phyloP scores from a whole-genome alignment of 352 stramenopile genomes.

The Globisporangium barbulae region DNA sequence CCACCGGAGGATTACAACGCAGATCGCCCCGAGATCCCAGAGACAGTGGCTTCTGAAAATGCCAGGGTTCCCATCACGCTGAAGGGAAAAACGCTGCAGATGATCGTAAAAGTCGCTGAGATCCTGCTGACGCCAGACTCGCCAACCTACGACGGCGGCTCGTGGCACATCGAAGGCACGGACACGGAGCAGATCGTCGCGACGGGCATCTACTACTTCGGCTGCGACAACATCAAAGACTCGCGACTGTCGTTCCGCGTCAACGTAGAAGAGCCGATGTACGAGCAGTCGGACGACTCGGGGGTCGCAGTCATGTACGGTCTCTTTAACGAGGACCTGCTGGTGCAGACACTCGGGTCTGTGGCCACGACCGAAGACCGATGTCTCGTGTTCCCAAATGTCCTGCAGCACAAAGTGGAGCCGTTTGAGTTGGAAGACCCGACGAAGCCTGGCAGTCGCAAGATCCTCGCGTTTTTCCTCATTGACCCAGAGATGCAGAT shows the following conservation, averaged over 20 bases:
- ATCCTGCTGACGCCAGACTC: constrained; percentile 44
- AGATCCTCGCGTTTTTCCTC: constrained; percentile 51
- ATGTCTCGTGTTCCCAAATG: constrained; percentile 41
- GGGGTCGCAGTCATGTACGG: constrained; percentile 31
- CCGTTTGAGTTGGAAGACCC: constrained; percentile 39
- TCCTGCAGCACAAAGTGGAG: constrained; percentile 40
- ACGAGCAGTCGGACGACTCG: constrained; percentile 29
- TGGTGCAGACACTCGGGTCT: constrained; percentile 26
- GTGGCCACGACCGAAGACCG: constrained; percentile 23
- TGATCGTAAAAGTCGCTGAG: constrained; percentile 50
- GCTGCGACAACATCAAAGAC: constrained; percentile 38
- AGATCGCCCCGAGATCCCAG: constrained; percentile 16
- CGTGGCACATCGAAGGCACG: constrained; percentile 55
- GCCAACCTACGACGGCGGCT: constrained; percentile 32
- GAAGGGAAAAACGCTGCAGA: constrained; percentile 26
- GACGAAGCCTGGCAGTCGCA: constrained; percentile 29
- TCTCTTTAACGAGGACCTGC: constrained; percentile 16
- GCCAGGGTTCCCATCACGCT: constrained; percentile 11
- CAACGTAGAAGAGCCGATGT: constrained; percentile 24
- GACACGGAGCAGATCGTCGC: constrained; percentile 38
- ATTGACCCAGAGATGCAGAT: constrained; percentile 29
- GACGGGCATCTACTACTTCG: constrained; percentile 53
- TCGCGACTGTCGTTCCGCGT: constrained; percentile 37
- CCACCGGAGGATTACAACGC: constrained; percentile 10
- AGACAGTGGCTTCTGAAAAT: not conserved